phyloP scores from a whole-genome alignment of 2,329 filamentous ascomycete genomes.

The Dichotomopilus funicola region DNA sequence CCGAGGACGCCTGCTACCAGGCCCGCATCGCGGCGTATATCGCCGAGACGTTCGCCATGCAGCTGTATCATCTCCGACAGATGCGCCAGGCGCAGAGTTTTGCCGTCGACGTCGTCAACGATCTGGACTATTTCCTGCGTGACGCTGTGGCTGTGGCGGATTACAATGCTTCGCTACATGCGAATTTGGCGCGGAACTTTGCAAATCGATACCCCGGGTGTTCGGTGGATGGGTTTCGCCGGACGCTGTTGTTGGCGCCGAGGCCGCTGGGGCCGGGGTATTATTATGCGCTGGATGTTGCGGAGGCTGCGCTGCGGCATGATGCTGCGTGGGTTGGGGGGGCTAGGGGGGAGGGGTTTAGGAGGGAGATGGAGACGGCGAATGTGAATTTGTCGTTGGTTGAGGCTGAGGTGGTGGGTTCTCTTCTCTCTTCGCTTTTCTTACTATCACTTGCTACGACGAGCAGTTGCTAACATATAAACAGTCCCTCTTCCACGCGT shows the following conservation, averaged over 20 bases:
- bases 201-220: constrained; percentile 68
- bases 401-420: constrained; percentile 76
- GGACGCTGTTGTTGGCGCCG: constrained; percentile 60
- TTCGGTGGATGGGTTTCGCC: constrained; percentile 71
- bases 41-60: constrained; percentile 84
- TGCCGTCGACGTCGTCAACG: constrained; percentile 63
- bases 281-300: constrained; percentile 76
- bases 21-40: constrained; percentile 73
- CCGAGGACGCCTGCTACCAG: constrained; percentile 49
- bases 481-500: constrained; percentile 75
- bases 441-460: neutral
- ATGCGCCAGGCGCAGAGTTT: constrained; percentile 59
- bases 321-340: constrained; percentile 69
- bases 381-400: constrained; percentile 89
- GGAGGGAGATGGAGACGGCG: constrained; percentile 73
- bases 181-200: constrained; percentile 80
- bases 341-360: constrained; percentile 63
- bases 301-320: constrained; percentile 67
- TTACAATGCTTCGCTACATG: constrained; percentile 83
- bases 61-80: constrained; percentile 79
- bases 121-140: constrained; percentile 72
- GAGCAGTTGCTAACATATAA: neutral
- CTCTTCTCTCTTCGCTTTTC: neutral
- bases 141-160: constrained; percentile 71
- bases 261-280: constrained; percentile 67